Conservation (phyloP, 164 flowering plant genomes). For the Saururus chinensis region DNA sequence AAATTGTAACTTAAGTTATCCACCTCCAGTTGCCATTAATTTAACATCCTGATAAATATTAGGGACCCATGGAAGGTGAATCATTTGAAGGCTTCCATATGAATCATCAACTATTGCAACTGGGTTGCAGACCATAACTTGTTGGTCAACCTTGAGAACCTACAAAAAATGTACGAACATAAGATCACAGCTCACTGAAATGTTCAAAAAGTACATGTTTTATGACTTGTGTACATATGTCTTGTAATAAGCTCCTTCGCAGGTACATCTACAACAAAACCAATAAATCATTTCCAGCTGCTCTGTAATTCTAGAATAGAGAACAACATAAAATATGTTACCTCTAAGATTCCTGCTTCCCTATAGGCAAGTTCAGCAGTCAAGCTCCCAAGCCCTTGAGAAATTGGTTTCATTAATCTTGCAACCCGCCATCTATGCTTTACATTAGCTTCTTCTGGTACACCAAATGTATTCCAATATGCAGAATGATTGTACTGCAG, state of each 20-base stretch:
- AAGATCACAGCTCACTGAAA: conserved; percentile 1
- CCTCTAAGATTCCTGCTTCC: conserved; percentile 41
- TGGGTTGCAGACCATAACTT: conserved; percentile 65
- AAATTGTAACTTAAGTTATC: conserved; percentile 1
- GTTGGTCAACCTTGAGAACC: conserved; percentile 71
- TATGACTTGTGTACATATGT: too few relatives aligned
- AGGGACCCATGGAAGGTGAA: conserved; percentile 88
- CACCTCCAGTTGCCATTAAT: conserved; percentile 78
- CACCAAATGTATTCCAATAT: conserved; percentile 34
- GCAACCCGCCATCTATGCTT: conserved; percentile 38
- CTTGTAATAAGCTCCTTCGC: not conserved
- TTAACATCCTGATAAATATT: conserved; percentile 64
- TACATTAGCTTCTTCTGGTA: conserved; percentile 27
- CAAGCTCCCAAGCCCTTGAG: conserved; percentile 63
- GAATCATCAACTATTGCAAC: conserved; percentile 35
- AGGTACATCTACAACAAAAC: not conserved
- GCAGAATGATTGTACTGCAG: conserved; percentile 42
- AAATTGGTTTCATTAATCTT: conserved; percentile 45
- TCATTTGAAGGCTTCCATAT: conserved; percentile 15
- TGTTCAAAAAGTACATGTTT: too few relatives aligned
- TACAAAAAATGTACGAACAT: conserved; percentile 11
- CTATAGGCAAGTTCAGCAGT: conserved; percentile 60
- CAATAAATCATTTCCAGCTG: not conserved
- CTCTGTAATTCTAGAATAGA: not conserved
- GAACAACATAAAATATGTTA: conserved; percentile 12